Conservation (phyloP, 23 red algal species). For the Cyanidium caldarium region DNA sequence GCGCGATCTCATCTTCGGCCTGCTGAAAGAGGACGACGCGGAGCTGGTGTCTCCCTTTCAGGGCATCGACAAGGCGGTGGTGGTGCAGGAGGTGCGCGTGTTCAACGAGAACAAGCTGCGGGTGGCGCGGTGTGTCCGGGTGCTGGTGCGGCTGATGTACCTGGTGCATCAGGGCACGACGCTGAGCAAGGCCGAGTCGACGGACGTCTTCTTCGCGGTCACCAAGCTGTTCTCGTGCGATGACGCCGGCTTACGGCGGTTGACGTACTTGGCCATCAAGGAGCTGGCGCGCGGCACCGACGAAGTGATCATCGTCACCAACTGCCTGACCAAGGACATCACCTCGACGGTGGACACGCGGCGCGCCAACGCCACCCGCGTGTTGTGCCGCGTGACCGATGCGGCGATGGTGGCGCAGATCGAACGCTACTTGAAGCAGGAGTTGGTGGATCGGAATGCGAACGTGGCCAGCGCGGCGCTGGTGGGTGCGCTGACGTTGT, state of each 20-base stretch:
- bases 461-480: conserved; percentile 86
- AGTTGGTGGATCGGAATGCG: conserved; percentile 89
- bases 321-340: conserved; percentile 97
- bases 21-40: too few species aligned
- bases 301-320: conserved; percentile 97
- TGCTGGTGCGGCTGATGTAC: conserved; percentile 73
- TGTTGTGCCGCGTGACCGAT: conserved; percentile 91
- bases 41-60: too few species aligned
- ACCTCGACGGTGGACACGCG: conserved; percentile 89
- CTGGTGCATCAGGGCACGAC: conserved; percentile 73
- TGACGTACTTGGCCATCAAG: conserved; percentile 97
- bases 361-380: conserved; percentile 89
- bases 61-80: conserved; percentile 83
- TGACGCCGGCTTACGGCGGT: conserved; percentile 29
- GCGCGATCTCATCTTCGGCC: too few species aligned
- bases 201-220: conserved; percentile 78
- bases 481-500: conserved; percentile 68
- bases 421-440: conserved; percentile 95
- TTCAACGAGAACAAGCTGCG: conserved; percentile 87
- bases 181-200: conserved; percentile 60
- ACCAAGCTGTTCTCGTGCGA: conserved; percentile 92
- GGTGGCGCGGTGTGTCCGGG: conserved; percentile 54
- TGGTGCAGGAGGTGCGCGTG: conserved; percentile 84
- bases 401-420: conserved; percentile 76
- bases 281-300: conserved; percentile 87